Percentiles rank a stretch among this genome's conserved stretches.
These are phyloP conservation scores for Fraxinus excelsior DNA, from an alignment of 257 asterid genomes.

Conservation along the genomic window DNA sequence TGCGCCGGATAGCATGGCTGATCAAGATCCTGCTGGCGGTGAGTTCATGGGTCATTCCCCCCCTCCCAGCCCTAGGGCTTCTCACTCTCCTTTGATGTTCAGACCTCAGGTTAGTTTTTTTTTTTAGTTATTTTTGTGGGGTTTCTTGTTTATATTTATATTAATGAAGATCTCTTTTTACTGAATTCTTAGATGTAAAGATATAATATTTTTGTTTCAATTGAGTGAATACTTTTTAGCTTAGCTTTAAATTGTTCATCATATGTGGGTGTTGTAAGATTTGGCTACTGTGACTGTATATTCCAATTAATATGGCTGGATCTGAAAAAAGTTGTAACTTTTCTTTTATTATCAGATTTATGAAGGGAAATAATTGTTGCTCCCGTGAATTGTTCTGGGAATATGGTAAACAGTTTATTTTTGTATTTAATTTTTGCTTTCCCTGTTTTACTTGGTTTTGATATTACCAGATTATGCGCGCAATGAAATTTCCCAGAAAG, in stretches of 20 bases:
- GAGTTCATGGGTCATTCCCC: conserved; percentile 84
- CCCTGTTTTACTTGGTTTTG: background rate
- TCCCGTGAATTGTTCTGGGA: background rate
- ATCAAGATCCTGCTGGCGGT: conserved; percentile 47
- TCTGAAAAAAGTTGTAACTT: background rate
- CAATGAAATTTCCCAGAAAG: background rate
- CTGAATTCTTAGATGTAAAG: conserved; percentile 9
- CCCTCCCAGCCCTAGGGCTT: conserved; percentile 90
- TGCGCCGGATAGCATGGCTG: conserved; percentile 53
- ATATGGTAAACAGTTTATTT: background rate
- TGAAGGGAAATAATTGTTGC: background rate
- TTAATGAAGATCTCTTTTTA: conserved; percentile 8
- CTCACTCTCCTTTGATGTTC: conserved; percentile 84
- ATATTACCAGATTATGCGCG: background rate
- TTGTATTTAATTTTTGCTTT: background rate
- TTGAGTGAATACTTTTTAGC: conserved; percentile 15
- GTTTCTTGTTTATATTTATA: background rate
- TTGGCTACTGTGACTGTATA: background rate
- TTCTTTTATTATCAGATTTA: background rate
- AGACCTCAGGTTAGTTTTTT: conserved; percentile 72
- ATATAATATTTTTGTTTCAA: conserved; percentile 23
- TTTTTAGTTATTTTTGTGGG: background rate
- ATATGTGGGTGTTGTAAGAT: conserved; percentile 12
- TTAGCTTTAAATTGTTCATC: conserved; percentile 20
- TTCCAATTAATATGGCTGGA: background rate